These are phyloP conservation scores for Erysimum cheiri DNA, from an alignment of 441 rosid genomes.

Conservation along the genomic window DNA sequence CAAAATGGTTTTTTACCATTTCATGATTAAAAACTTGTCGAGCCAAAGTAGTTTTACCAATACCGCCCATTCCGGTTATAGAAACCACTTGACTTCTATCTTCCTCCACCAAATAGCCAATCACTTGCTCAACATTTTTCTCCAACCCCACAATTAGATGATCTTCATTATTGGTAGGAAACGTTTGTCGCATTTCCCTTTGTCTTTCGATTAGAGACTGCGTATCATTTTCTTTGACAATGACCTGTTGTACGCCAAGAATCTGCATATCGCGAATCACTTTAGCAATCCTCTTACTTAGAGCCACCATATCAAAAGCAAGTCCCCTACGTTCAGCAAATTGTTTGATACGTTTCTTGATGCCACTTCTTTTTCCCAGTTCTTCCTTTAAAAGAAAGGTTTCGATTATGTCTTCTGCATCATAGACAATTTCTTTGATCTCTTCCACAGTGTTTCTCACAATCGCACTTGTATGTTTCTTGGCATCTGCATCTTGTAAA, in stretches of 20 bases:
- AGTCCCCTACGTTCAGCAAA: too few relatives aligned
- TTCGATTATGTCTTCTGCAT: slow-evolving; percentile 43
- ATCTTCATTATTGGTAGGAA: slow-evolving; percentile 14
- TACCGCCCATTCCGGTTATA: slow-evolving; percentile 44
- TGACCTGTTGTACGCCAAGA: too few relatives aligned
- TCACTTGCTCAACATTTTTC: slow-evolving; percentile 18
- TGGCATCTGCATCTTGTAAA: slow-evolving; percentile 40
- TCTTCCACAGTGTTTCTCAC: slow-evolving; percentile 38
- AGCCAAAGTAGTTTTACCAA: slow-evolving; percentile 45
- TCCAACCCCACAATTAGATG: slow-evolving; percentile 42
- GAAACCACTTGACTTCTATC: slow-evolving; percentile 22
- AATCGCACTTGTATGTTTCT: slow-evolving; percentile 27
- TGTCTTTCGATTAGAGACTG: slow-evolving; percentile 14
- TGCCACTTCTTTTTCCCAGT: neutral
- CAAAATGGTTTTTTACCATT: slow-evolving; percentile 26
- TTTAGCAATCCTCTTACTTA: too few relatives aligned
- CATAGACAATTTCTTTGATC: slow-evolving; percentile 39
- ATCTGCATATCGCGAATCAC: neutral
- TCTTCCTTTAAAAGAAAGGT: slow-evolving; percentile 28
- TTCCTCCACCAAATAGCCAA: slow-evolving; percentile 28
- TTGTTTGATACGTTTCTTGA: too few relatives aligned
- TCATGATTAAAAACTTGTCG: slow-evolving; percentile 34
- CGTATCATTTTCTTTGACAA: neutral
- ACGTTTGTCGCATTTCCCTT: slow-evolving; percentile 15
- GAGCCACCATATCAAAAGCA: too few relatives aligned